Evolutionary conservation across 805 yeast genomes (phyloP), one percentile per base, ranked within the genome.

Genomic region (Kodamaea hsintzibuensis): DNA sequence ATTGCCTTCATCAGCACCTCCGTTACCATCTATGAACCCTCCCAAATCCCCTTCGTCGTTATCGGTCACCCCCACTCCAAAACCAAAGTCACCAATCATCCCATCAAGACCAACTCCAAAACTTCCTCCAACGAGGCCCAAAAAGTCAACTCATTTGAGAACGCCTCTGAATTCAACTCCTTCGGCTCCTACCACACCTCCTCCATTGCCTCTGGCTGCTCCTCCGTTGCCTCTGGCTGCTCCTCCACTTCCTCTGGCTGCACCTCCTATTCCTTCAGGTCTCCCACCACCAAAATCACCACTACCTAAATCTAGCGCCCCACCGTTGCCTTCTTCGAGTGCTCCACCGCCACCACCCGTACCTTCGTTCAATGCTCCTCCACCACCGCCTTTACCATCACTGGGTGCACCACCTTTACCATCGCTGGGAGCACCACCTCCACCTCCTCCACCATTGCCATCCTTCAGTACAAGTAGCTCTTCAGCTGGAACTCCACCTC

Each of bases 41-140:
- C 44, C 44, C 17, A 40, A 40, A n/a, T 39, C 43, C 6, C 43
- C 43, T 16, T 39, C 19, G 12, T 39, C 17, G n/a, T 16, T 12
- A 17, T 40, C 44, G 3, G n/a, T 40, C 13, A 5, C 44, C 16
- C 44, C 44, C 19, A 42, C 38, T 7, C 48, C 52, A n/a, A 40
- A 40, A n/a, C 38, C 38, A 44, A 44, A 44, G 9, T 40, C 44
- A 5, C 44, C 44, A 40, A 40, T 40, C 44, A 40, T 40, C 18
- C 35, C 16, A 17, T n/a, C 54, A 10, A 43, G 51, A 22, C 49
- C 58, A 39, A 58, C 59, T 3, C 78, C 79, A 4, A 71, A 68
- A 47, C 47, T 73, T 49, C 80, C 80, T 1, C 77, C 78, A 1
- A 64, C 62, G 25, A 65, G 79, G 46, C 80, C 80, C 22, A 68